Conservation (phyloP, 2,329 filamentous ascomycete species). For the Trichoderma simmonsii region DNA sequence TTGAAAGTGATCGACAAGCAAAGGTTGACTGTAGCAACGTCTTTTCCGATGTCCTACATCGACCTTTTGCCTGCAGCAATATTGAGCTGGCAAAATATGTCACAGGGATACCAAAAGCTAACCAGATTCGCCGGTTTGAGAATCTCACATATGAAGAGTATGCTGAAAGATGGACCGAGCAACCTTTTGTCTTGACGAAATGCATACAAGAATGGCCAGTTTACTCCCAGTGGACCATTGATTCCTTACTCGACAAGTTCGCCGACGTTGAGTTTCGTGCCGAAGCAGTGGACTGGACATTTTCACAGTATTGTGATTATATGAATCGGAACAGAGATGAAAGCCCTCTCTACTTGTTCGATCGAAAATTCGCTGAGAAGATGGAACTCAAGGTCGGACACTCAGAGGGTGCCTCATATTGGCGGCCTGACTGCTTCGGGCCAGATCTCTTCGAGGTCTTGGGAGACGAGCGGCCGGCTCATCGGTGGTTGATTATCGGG, state of each 20-base stretch:
- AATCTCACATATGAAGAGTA: slow-evolving; percentile 73
- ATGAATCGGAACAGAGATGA: slow-evolving; percentile 79
- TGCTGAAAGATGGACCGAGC: slow-evolving; percentile 68
- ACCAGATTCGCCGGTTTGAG: slow-evolving; percentile 68
- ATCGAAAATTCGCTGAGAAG: slow-evolving; percentile 81
- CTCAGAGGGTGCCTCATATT: slow-evolving; percentile 59
- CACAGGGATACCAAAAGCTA: slow-evolving; percentile 66
- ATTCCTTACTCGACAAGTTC: slow-evolving; percentile 63
- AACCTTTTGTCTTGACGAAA: slow-evolving; percentile 81
- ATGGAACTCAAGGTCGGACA: slow-evolving; percentile 67
- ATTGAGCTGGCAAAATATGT: slow-evolving; percentile 65
- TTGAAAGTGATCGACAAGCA: slow-evolving; percentile 49
- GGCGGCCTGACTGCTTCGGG: slow-evolving; percentile 79
- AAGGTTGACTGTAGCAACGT: slow-evolving; percentile 70
- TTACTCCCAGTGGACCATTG: slow-evolving; percentile 69
- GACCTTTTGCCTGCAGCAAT: slow-evolving; percentile 86
- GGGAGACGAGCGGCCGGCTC: slow-evolving; percentile 74
- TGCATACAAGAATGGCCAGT: slow-evolving; percentile 81
- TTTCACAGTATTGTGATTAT: slow-evolving; percentile 77
- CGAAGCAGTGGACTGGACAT: slow-evolving; percentile 89
- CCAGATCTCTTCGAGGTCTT: slow-evolving; percentile 81
- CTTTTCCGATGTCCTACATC: slow-evolving; percentile 86
- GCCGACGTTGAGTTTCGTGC: slow-evolving; percentile 71
- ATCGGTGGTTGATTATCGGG: slow-evolving; percentile 89
- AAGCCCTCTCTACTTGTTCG: slow-evolving; percentile 89